These are phyloP conservation scores for Ilyonectria robusta DNA, from an alignment of 2,329 filamentous ascomycete genomes.

Conservation along the genomic window DNA sequence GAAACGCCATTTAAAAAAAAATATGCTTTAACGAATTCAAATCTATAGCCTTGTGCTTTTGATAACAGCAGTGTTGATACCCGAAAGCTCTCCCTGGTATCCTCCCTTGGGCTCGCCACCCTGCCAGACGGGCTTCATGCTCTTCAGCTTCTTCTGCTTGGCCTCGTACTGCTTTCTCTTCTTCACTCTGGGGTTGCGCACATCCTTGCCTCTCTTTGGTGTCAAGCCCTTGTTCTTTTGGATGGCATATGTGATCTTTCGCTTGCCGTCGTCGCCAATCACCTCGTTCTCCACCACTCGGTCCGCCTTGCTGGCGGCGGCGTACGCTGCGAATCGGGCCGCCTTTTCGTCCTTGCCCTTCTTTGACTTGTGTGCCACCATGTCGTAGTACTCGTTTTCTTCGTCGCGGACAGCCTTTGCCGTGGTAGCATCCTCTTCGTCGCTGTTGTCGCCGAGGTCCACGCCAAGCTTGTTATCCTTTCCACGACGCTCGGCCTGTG, in stretches of 20 bases:
- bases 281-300: slow-evolving; percentile 76
- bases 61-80: slow-evolving; percentile 94
- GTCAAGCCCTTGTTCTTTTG: slow-evolving; percentile 98
- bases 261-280: slow-evolving; percentile 86
- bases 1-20: slow-evolving; percentile 37
- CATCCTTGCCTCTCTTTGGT: slow-evolving; percentile 92
- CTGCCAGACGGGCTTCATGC: slow-evolving; percentile 88
- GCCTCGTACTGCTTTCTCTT: slow-evolving; percentile 97
- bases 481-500: slow-evolving; percentile 89
- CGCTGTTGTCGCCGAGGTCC: slow-evolving; percentile 77
- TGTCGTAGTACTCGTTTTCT: slow-evolving; percentile 89
- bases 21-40: slow-evolving; percentile 28
- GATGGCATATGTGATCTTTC: slow-evolving; percentile 93
- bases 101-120: slow-evolving; percentile 87
- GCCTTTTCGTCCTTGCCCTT: slow-evolving; percentile 82
- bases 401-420: slow-evolving; percentile 68
- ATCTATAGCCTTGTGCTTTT: slow-evolving; percentile 91
- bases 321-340: slow-evolving; percentile 68
- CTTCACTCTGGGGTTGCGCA: slow-evolving; percentile 95
- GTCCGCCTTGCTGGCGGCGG: slow-evolving; percentile 74
- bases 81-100: slow-evolving; percentile 92
- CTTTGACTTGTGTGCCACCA: slow-evolving; percentile 79
- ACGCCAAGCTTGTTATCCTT: slow-evolving; percentile 74
- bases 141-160: slow-evolving; percentile 96
- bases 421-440: slow-evolving; percentile 73